Conservation (phyloP, 345 rosid genomes). For the Acer yangbiense region DNA sequence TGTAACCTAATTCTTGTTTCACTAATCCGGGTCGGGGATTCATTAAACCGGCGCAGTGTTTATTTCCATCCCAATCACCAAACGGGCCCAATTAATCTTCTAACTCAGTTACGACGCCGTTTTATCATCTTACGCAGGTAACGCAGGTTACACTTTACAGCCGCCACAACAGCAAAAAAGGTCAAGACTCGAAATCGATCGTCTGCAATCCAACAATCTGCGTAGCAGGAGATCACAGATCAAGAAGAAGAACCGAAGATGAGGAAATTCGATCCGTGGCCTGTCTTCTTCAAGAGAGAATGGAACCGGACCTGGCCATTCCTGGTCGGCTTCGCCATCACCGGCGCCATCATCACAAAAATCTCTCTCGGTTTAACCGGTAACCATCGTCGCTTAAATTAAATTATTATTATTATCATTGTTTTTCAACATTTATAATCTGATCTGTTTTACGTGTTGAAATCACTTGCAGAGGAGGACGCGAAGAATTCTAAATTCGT, state of each 20-base stretch:
- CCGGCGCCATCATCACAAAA: slow-evolving; percentile 73
- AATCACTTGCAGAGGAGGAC: slow-evolving; percentile 13
- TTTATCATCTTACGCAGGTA: too few species aligned
- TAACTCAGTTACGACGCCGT: too few species aligned
- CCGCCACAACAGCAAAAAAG: too few species aligned
- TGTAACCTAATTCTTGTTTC: too few species aligned
- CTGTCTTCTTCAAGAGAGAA: slow-evolving; percentile 81
- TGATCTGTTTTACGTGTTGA: not conserved
- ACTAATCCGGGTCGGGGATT: too few species aligned
- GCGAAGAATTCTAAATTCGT: slow-evolving; percentile 19
- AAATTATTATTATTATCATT: not conserved
- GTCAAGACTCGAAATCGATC: too few species aligned
- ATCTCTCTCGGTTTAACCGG: slow-evolving; percentile 69
- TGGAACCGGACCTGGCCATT: slow-evolving; percentile 85
- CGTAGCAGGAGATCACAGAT: too few species aligned
- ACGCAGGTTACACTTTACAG: too few species aligned
- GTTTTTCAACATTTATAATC: not conserved
- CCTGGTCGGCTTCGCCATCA: slow-evolving; percentile 76
- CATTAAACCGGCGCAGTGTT: too few species aligned
- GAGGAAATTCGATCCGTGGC: slow-evolving; percentile 77
- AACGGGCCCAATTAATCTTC: too few species aligned
- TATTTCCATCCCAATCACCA: too few species aligned
- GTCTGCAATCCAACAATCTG: too few species aligned
- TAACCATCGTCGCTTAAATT: slow-evolving; percentile 19
- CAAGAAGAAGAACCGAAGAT: slow-evolving; percentile 23